A percentile compares a stretch with the other conserved stretches of the same genome.
phyloP scores from a whole-genome alignment of 441 rosid genomes.

The Euphorbia corollata region DNA sequence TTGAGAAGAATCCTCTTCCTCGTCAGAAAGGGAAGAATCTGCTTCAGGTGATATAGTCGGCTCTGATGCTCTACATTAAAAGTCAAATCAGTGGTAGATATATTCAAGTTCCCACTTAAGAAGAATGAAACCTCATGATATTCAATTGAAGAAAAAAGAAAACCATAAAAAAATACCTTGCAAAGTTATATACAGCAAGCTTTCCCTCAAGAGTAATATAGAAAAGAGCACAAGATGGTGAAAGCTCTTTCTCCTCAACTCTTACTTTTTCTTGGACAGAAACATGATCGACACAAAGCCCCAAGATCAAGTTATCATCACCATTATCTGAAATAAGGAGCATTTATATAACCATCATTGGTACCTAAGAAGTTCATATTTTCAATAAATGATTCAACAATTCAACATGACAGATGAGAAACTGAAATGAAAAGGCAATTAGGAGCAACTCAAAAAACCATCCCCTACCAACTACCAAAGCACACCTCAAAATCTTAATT shows the following conservation, averaged over 20 bases:
- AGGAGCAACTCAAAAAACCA: not conserved
- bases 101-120: not conserved
- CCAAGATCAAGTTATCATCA: slow-evolving; percentile 81
- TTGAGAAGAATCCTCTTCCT: slow-evolving; percentile 40
- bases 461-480: not conserved
- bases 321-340: slow-evolving; percentile 53
- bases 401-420: not conserved
- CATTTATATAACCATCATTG: not conserved
- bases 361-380: not conserved
- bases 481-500: not conserved
- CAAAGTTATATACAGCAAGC: slow-evolving; percentile 67
- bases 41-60: slow-evolving; percentile 26
- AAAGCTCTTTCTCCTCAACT: slow-evolving; percentile 63
- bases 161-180: slow-evolving; percentile 46
- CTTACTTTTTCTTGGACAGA: slow-evolving; percentile 51
- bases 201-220: slow-evolving; percentile 91
- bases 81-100: slow-evolving; percentile 22
- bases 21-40: slow-evolving; percentile 39
- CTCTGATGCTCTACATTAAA: slow-evolving; percentile 43
- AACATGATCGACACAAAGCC: slow-evolving; percentile 63
- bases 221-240: slow-evolving; percentile 61
- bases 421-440: slow-evolving; percentile 7
- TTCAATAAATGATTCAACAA: slow-evolving; percentile 7
- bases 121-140: slow-evolving; percentile 2
- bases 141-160: slow-evolving; percentile 7